These are phyloP conservation scores for Suillus lakei DNA, from an alignment of 768 basidiomycete genomes.

Conservation along the genomic window DNA sequence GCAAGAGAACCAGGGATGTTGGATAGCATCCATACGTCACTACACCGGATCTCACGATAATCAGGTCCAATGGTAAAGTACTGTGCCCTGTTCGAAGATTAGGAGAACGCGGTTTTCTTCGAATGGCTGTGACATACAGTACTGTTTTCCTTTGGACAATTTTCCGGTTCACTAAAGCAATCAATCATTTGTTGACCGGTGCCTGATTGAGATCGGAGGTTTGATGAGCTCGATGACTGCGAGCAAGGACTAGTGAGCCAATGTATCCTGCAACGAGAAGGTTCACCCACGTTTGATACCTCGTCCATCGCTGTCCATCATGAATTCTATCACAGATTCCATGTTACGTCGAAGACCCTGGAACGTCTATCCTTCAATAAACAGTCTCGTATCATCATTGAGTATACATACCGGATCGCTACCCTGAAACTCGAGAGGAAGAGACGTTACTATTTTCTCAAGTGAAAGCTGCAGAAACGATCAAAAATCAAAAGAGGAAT, in stretches of 20 bases:
- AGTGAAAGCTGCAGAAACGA: conserved; percentile 50
- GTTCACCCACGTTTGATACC: conserved; percentile 61
- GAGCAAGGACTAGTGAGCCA: conserved; percentile 4
- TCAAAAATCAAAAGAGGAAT: neutral
- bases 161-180: conserved; percentile 88
- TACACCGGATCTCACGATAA: conserved; percentile 28
- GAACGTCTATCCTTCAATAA: neutral
- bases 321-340: conserved; percentile 77
- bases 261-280: neutral
- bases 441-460: conserved; percentile 72
- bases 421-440: conserved; percentile 92
- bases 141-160: conserved; percentile 72
- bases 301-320: conserved; percentile 66
- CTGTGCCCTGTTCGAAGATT: conserved; percentile 52
- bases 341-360: conserved; percentile 78
- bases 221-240: conserved; percentile 78
- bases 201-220: conserved; percentile 89
- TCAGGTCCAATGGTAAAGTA: conserved; percentile 75
- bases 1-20: neutral
- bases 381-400: neutral
- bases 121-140: conserved; percentile 45
- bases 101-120: neutral
- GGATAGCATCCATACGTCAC: neutral
- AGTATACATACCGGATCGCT: conserved; percentile 73
- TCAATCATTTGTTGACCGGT: conserved; percentile 90